Base-by-base conservation (phyloP, 192 early-diverging fungal species). In the Chytriomyces hyalinus region DNA sequence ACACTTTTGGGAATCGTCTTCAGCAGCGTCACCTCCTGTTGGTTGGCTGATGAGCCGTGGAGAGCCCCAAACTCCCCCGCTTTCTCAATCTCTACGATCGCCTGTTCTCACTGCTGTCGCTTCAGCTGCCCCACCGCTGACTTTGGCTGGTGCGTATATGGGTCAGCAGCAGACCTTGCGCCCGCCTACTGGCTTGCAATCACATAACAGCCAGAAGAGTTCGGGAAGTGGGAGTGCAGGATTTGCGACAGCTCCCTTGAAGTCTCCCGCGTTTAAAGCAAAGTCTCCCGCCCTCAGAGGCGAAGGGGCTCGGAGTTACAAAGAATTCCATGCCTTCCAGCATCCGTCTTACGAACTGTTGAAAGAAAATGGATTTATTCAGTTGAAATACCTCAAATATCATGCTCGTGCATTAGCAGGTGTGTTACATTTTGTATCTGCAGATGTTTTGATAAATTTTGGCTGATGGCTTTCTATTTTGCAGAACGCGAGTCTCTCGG, bases 301-400 rank as follows among this genome's bases (percentile, higher is more conserved):
- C 15, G 66, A 13, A n/a, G 73, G 47, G n/a, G 13, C 8, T 11
- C 24, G 59, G 24, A 81, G 79, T 45, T 86, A 72, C 76, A 86
- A 87, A 61, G 85, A 87, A 64, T 84, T 85, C 69, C 49, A 79
- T 26, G 78, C 78, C 22, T 85, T 87, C 81, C 84, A 87, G 86
- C 97, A 98, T 81, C 97, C 97, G 3, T 92, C 90, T 61, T 96
- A 97, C 80, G 95, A 95, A 80, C 87, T 98, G 22, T 83, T 98
- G 82, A 93, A 92, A 69, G 97, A 98, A 84, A 95, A 96, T 81
- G 97, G 97, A n/a, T 98, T 97, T 78, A 87, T 97, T 71, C 95
- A 98, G 87, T 94, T 97, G 84, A 97, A 95, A 81, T 98, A 98
- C 83, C 89, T 92, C 80, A 93, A 96, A 82, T 98, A 94, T 85